phyloP scores from a whole-genome alignment of 2,329 filamentous ascomycete species.

The Aotearoamyces nothofagi region DNA sequence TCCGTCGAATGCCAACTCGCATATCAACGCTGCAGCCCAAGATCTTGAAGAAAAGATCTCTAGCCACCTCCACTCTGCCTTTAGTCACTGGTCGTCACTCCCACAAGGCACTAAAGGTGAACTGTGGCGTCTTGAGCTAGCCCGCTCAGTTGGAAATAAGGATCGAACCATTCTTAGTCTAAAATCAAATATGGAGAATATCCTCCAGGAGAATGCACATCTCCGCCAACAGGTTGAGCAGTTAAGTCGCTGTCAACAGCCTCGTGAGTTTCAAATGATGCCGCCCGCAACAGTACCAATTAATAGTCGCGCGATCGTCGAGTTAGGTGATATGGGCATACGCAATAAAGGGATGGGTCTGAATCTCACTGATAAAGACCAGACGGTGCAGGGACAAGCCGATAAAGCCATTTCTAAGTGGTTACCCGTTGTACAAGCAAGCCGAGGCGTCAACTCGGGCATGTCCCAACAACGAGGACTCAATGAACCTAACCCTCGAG shows the following conservation, averaged over 20 bases:
- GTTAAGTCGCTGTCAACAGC: slow-evolving; percentile 41
- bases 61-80: slow-evolving; percentile 65
- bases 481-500: slow-evolving; percentile 8
- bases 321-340: slow-evolving; percentile 30
- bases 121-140: slow-evolving; percentile 46
- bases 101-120: slow-evolving; percentile 37
- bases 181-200: slow-evolving; percentile 28
- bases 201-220: slow-evolving; percentile 36
- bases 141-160: slow-evolving; percentile 41
- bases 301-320: slow-evolving; percentile 30
- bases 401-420: slow-evolving; percentile 42
- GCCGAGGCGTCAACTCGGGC: slow-evolving; percentile 26
- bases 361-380: slow-evolving; percentile 32
- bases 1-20: slow-evolving; percentile 16
- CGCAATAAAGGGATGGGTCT: slow-evolving; percentile 28
- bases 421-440: slow-evolving; percentile 43
- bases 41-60: slow-evolving; percentile 51
- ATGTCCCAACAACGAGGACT: slow-evolving; percentile 35
- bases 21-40: slow-evolving; percentile 19
- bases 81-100: slow-evolving; percentile 59
- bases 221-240: slow-evolving; percentile 44
- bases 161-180: slow-evolving; percentile 33
- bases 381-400: slow-evolving; percentile 35
- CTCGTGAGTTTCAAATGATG: slow-evolving; percentile 39
- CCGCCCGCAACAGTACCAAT: slow-evolving; percentile 36